Evolutionary conservation across 257 asterid genomes (phyloP).

Genomic region (Solanum dulcamara): DNA sequence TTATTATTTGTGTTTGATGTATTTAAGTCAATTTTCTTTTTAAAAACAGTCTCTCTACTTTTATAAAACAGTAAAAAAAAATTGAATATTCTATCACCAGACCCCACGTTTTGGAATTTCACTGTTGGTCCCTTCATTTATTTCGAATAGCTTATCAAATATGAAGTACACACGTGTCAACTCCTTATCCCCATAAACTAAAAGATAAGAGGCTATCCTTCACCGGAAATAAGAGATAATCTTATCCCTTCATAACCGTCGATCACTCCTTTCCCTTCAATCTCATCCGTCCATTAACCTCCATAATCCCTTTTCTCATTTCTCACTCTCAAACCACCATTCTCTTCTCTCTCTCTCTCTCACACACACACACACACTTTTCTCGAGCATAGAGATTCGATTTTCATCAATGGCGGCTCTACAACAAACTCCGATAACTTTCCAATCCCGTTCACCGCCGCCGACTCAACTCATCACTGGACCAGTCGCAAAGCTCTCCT

Average conservation of each 20-base stretch:
- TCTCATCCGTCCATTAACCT: conserved; percentile 21
- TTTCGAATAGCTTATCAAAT: too few relatives aligned
- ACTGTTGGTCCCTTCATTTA: too few relatives aligned
- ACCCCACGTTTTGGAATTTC: too few relatives aligned
- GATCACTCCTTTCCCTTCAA: neutral
- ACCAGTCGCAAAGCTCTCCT: conserved; percentile 24
- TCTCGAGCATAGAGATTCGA: neutral
- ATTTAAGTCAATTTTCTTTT: too few relatives aligned
- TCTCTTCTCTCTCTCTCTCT: neutral
- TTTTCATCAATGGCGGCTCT: conserved; percentile 39
- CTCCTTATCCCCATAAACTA: conserved; percentile 9
- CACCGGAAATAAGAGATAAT: conserved; percentile 22
- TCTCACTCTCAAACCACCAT: neutral
- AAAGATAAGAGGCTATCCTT: conserved; percentile 34
- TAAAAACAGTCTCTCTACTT: too few relatives aligned
- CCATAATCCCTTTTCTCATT: conserved; percentile 13
- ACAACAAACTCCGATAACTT: conserved; percentile 48
- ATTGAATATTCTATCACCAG: too few relatives aligned
- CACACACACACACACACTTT: too few relatives aligned
- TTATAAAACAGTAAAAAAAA: too few relatives aligned
- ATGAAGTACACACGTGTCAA: conserved; percentile 25
- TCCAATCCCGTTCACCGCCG: conserved; percentile 31
- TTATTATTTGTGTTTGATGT: too few relatives aligned
- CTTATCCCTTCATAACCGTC: conserved; percentile 21
- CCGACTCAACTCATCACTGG: conserved; percentile 20